These are phyloP conservation scores for Hirsutella thompsonii DNA, from an alignment of 2,329 filamentous ascomycete genomes.

Conservation along the genomic window DNA sequence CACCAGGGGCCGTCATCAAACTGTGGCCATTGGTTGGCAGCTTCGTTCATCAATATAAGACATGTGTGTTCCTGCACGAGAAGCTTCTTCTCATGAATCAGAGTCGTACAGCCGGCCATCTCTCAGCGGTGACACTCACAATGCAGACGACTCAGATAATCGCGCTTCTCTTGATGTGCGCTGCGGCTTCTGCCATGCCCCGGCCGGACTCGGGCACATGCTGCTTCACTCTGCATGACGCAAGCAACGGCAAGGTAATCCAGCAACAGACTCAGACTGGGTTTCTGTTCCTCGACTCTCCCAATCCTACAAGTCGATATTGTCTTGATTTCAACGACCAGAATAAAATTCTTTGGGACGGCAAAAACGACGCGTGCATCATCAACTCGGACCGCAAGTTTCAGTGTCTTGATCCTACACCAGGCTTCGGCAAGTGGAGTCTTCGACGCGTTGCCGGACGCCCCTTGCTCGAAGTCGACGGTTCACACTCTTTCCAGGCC, in stretches of 20 bases:
- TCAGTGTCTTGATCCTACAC: slow-evolving; percentile 19
- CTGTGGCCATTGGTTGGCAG: too few relatives aligned
- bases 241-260: slow-evolving; percentile 10
- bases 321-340: slow-evolving; percentile 15
- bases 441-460: slow-evolving; percentile 10
- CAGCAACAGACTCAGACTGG: slow-evolving; percentile 14
- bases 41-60: too few relatives aligned
- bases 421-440: slow-evolving; percentile 15
- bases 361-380: slow-evolving; percentile 19
- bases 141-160: not conserved
- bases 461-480: slow-evolving; percentile 13
- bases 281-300: slow-evolving; percentile 13
- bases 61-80: too few relatives aligned
- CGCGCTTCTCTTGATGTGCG: slow-evolving; percentile 9
- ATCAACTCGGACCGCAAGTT: slow-evolving; percentile 12
- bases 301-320: slow-evolving; percentile 14
- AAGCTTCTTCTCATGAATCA: not conserved
- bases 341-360: slow-evolving; percentile 14
- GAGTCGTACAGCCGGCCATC: slow-evolving; percentile 1
- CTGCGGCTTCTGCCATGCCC: slow-evolving; percentile 9
- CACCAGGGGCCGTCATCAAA: too few relatives aligned
- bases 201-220: slow-evolving; percentile 10
- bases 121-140: not conserved
- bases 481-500: slow-evolving; percentile 10
- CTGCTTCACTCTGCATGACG: slow-evolving; percentile 19